Conservation (phyloP, 768 basidiomycete species). For the Coprinopsis cinerea region DNA sequence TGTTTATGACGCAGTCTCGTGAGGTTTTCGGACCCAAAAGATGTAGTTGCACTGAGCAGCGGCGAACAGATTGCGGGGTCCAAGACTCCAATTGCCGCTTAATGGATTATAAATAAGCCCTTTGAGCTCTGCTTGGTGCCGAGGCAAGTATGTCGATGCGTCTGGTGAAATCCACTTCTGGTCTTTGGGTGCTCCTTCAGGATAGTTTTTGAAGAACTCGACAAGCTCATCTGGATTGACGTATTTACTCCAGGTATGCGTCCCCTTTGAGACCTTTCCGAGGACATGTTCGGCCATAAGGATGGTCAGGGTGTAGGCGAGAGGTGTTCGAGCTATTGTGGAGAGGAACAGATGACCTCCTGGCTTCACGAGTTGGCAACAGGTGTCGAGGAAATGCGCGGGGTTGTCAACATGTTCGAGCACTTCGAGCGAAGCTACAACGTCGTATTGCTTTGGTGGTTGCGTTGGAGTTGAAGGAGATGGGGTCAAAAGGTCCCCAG, state of each 20-base stretch:
- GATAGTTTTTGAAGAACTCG: slow-evolving; percentile 69
- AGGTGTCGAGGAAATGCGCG: slow-evolving; percentile 70
- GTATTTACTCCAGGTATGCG: slow-evolving; percentile 89
- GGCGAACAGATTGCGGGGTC: slow-evolving; percentile 50
- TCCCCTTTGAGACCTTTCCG: slow-evolving; percentile 75
- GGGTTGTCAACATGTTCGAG: slow-evolving; percentile 97
- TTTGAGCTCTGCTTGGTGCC: slow-evolving; percentile 71
- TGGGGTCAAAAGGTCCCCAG: slow-evolving; percentile 59
- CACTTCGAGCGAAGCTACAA: slow-evolving; percentile 97
- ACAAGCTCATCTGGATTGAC: slow-evolving; percentile 83
- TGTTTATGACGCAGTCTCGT: neutral
- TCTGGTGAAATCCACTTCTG: slow-evolving; percentile 49
- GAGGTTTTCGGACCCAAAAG: slow-evolving; percentile 81
- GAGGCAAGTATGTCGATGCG: slow-evolving; percentile 42
- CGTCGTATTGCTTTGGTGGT: slow-evolving; percentile 68
- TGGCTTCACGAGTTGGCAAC: slow-evolving; percentile 89
- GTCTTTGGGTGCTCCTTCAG: slow-evolving; percentile 17
- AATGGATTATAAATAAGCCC: slow-evolving; percentile 76
- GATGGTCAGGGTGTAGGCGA: slow-evolving; percentile 46
- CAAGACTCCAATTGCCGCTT: slow-evolving; percentile 62
- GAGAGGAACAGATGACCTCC: slow-evolving; percentile 95
- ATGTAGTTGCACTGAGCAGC: slow-evolving; percentile 69
- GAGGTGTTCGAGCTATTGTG: slow-evolving; percentile 76
- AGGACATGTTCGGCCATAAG: slow-evolving; percentile 76
- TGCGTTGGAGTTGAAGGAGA: neutral